Conservation (phyloP, 306 rosid species). For the Lithocarpus polystachyus region DNA sequence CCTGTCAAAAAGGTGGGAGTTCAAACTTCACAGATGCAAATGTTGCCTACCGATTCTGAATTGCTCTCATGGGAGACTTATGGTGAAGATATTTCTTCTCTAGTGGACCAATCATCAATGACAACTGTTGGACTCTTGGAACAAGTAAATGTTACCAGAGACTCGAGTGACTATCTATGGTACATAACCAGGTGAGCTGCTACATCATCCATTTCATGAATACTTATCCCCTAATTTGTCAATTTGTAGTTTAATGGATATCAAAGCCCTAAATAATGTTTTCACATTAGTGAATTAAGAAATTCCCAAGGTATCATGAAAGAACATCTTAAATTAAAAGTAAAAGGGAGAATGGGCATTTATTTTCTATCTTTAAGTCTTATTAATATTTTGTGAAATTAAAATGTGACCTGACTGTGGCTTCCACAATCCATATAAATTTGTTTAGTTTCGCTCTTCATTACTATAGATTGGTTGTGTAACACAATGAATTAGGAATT, state of each 20-base stretch:
- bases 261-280: neutral
- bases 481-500: neutral
- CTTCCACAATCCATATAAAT: neutral
- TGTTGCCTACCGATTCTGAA: conserved; percentile 56
- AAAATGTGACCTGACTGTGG: too few relatives aligned
- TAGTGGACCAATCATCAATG: conserved; percentile 52
- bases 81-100: conserved; percentile 69
- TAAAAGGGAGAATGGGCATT: neutral
- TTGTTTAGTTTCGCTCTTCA: neutral
- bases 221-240: neutral
- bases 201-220: neutral
- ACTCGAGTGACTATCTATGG: conserved; percentile 87
- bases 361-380: neutral
- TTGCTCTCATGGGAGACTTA: conserved; percentile 76
- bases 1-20: conserved; percentile 65
- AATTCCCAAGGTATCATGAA: neutral
- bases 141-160: conserved; percentile 79
- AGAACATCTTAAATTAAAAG: neutral
- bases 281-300: neutral
- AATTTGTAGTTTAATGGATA: neutral
- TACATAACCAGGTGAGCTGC: conserved; percentile 78
- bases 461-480: neutral
- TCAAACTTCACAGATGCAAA: conserved; percentile 54
- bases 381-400: neutral
- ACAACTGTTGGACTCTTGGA: conserved; percentile 70